Evolutionary conservation across 1,284 basidiomycete species (phyloP), one percentile per base, ranked within the genome.

Genomic region (Tilletia caries): DNA sequence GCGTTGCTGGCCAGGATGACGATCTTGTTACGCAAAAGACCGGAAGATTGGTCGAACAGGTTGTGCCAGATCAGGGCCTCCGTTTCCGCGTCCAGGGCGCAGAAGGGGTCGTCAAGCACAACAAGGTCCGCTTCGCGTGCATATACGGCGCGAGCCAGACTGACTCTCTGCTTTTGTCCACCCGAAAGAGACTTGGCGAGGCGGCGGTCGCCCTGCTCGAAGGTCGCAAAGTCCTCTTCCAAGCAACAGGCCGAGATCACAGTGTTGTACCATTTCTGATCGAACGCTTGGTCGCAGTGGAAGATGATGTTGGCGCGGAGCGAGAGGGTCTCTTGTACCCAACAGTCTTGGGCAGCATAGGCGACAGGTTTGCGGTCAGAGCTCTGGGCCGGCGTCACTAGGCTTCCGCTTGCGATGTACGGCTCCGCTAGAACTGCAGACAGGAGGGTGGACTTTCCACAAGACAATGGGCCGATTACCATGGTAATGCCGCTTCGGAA

Each of bases 91-190:
- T 78, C 76, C n/a, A 78, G 68, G 2, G 76, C 75, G 25, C 67
- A 66, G 3, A 78, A 64, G 0, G 70, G 69, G 23, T 76, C 76
- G 44, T 78, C 76, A 1, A 78, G 70, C 1, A 78, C n/a, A 5
- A 66, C 37, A 18, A 64, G 27, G 48, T 43, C 25, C 13, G 33
- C 67, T 18, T 44, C 5, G n/a, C 67, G 67, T 2, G 69, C 67
- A 44, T 78, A 78, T 13, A 78, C 67, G 1, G 76, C 73, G 3
- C 76, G 71, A 13, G 70, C 72, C 23, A 78, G 69, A 2, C 72
- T 72, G n/a, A 78, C 66, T 44, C 76, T 64, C 18, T 73, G 72
- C 67, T 70, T 75, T 48, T 78, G 76, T 2, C 76, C 76, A 18
- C 76, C 76, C 13, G 69, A 70, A 8, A 77, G 71, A n/a, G 71